Conservation (phyloP, 2,329 filamentous ascomycete species). For the Thelonectria blattea region DNA sequence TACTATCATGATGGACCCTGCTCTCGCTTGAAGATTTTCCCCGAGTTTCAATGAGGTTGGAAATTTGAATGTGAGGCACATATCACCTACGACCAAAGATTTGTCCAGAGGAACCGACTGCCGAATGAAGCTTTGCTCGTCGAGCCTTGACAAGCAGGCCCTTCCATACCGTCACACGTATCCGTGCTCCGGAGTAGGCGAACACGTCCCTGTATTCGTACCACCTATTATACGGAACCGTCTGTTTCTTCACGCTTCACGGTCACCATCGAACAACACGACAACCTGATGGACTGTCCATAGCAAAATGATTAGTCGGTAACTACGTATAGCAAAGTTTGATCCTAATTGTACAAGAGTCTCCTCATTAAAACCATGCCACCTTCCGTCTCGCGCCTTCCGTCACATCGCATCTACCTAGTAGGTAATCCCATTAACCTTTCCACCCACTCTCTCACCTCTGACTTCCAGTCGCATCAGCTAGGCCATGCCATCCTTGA, state of each 20-base stretch:
- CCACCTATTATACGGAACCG: no score
- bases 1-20: conserved; percentile 57
- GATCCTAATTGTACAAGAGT: conserved; percentile 15
- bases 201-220: no score
- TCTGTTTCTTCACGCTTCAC: no score
- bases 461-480: neutral
- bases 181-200: no score
- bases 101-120: neutral
- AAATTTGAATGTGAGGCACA: conserved; percentile 91
- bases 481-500: neutral
- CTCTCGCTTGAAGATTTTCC: conserved; percentile 84
- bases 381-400: conserved; percentile 1
- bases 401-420: neutral
- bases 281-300: neutral
- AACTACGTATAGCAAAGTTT: conserved; percentile 7
- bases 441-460: neutral
- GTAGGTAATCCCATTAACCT: neutral
- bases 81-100: conserved; percentile 30
- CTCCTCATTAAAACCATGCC: conserved; percentile 1
- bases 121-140: neutral
- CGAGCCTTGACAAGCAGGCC: no score
- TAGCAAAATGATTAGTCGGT: neutral
- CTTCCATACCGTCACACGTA: no score
- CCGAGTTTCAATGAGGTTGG: conserved; percentile 68
- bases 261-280: neutral